Base-by-base conservation (phyloP, 1,139 yeast species). In the Candida anutae region DNA sequence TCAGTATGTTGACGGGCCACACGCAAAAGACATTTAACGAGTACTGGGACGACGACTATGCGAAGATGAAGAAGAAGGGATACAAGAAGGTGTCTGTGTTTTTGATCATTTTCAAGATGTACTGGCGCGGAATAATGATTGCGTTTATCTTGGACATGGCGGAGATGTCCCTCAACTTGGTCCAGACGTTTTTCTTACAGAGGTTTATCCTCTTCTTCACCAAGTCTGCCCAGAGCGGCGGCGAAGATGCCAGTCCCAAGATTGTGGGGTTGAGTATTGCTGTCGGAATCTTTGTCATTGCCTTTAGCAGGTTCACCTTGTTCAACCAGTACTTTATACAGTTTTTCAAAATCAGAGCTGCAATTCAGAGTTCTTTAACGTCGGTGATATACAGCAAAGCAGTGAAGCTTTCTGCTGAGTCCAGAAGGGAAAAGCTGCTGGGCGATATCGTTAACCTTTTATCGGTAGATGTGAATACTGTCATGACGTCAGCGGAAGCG, bases 391-490 rank as follows among this genome's bases (percentile, higher is more conserved):
- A 47, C 37, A 39, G 40, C 5, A 53, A 53, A 35, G 50, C 57
- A 3, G 31, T 52, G 35, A 40, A 32, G 16, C 42, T 53, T 24
- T 48, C 56, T 13, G 53, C 58, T 8, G 47, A 46, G 23, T 37
- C 54, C n/a, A 44, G 47, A 21, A 48, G 45, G 28, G 42, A 45
- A 17, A 52, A 50, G 28, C 33, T 52, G 3, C 48, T 54, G 10
- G 58, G 58, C 26, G 57, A 51, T 20, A 52, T 53, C 26, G 45
- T 53, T 17, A 53, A 50, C 31, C 49, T 49, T 30, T 43, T 53
- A 21, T 42, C 55, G 4, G 40, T 43, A 19, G 58, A 53, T 32
- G 41, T 48, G 14, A 30, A 28, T 17, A 45, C 37, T 13, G 35
- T 53, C 27, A 36, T 46, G 21, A 28, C 36, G 29, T 38, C 46